Conservation (phyloP, 306 rosid genomes). For the Prinsepia uniflora region DNA sequence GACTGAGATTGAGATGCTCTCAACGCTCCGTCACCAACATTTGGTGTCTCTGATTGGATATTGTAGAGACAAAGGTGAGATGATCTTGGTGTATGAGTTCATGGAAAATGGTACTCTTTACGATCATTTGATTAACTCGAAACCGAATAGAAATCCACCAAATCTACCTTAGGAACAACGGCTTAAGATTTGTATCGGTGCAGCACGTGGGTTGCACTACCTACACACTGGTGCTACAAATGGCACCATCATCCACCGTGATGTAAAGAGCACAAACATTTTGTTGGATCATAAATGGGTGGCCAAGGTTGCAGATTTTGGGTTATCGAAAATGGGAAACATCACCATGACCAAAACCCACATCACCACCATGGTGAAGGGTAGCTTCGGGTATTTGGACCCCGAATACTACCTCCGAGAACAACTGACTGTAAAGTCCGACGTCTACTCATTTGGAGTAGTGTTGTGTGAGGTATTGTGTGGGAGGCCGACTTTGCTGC, state of each 20-base stretch:
- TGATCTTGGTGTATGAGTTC: conserved; percentile 28
- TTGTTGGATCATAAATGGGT: conserved; percentile 24
- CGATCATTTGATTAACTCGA: conserved; percentile 6
- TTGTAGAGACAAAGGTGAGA: conserved; percentile 14
- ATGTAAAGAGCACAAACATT: conserved; percentile 24
- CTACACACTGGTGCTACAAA: conserved; percentile 12
- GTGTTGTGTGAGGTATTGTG: conserved; percentile 27
- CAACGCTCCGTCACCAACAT: conserved; percentile 26
- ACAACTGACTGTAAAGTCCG: conserved; percentile 24
- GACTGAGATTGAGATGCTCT: conserved; percentile 32
- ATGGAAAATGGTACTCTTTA: conserved; percentile 21
- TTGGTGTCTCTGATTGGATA: conserved; percentile 21
- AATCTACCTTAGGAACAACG: conserved; percentile 4
- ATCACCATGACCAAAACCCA: conserved; percentile 14
- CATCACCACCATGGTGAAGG: conserved; percentile 30
- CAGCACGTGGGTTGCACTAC: conserved; percentile 27
- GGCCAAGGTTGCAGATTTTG: conserved; percentile 31
- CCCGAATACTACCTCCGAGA: conserved; percentile 24
- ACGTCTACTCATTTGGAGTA: conserved; percentile 29
- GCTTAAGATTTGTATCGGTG: conserved; percentile 7
- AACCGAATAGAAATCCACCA: not conserved
- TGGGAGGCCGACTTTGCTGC: conserved; percentile 19
- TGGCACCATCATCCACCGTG: conserved; percentile 21
- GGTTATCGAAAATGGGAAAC: conserved; percentile 21
- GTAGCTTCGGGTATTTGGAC: conserved; percentile 29